Conservation (phyloP, 257 asterid genomes). For the Scutellaria galericulata region DNA sequence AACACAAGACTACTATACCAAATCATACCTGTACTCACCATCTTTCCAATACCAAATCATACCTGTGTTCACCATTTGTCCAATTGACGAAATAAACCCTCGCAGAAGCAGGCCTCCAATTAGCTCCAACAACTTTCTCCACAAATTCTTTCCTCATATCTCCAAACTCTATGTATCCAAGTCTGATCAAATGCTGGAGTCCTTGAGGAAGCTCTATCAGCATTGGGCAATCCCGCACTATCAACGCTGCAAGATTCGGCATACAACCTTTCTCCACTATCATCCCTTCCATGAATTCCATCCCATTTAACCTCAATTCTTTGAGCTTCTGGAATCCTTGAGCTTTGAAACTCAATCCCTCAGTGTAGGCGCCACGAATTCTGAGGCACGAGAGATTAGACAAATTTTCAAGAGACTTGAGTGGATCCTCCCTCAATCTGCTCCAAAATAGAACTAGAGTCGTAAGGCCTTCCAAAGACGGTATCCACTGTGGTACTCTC, state of each 20-base stretch:
- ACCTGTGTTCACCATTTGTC: too few species aligned
- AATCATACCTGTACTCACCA: too few species aligned
- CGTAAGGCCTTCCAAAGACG: conserved; percentile 25
- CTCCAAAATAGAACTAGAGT: neutral
- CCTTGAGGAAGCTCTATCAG: conserved; percentile 15
- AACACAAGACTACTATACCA: too few species aligned
- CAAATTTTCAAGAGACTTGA: conserved; percentile 1
- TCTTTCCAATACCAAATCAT: too few species aligned
- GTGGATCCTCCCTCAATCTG: conserved; percentile 25
- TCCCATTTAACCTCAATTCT: neutral
- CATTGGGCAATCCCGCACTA: neutral
- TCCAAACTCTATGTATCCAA: neutral
- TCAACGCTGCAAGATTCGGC: neutral
- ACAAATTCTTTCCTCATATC: conserved; percentile 11
- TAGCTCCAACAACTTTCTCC: neutral
- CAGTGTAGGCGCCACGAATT: neutral
- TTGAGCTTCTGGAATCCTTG: conserved; percentile 16
- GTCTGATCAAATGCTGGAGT: conserved; percentile 21
- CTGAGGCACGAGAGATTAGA: neutral
- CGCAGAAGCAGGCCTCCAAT: conserved; percentile 16
- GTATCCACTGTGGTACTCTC: conserved; percentile 38
- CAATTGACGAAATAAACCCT: too few species aligned
- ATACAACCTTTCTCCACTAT: conserved; percentile 29
- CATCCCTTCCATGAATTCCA: conserved; percentile 26
- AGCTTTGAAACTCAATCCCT: conserved; percentile 12